Percentiles rank a stretch among this genome's conserved stretches.
These are phyloP conservation scores for Globisporangium viniferum DNA, from an alignment of 352 stramenopile genomes.

Conservation along the genomic window DNA sequence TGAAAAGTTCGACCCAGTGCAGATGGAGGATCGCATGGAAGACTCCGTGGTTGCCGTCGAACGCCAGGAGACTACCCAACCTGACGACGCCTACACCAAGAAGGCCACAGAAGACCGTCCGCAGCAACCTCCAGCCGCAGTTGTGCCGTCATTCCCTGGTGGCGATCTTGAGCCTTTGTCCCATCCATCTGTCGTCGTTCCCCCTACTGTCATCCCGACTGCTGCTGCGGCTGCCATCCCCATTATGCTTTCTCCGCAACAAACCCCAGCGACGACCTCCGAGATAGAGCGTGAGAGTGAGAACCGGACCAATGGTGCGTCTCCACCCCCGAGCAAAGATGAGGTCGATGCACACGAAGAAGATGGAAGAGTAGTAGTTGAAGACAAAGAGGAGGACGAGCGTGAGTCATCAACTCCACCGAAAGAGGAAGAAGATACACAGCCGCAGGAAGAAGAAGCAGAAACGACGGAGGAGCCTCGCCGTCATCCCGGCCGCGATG, in stretches of 20 bases:
- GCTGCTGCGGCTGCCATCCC: background rate
- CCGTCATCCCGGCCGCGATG: conserved; percentile 1
- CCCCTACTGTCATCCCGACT: background rate
- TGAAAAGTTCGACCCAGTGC: background rate
- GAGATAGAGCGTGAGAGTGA: background rate
- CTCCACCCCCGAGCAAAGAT: background rate
- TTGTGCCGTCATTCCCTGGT: background rate
- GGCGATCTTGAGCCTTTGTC: background rate
- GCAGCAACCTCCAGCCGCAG: background rate
- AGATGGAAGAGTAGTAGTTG: background rate
- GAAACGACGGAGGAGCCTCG: background rate
- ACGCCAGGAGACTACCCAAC: background rate
- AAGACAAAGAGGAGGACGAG: background rate
- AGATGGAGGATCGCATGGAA: conserved; percentile 3
- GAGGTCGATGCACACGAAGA: background rate
- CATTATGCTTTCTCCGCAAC: background rate
- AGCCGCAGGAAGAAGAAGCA: background rate
- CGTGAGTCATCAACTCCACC: background rate
- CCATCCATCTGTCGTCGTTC: background rate
- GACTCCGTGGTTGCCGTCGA: background rate
- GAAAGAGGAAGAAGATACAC: background rate
- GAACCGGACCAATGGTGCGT: background rate
- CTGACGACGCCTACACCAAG: background rate
- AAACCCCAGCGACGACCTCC: background rate
- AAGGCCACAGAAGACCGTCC: too few relatives aligned